A percentile compares a stretch with the other conserved stretches of the same genome.
phyloP scores from a whole-genome alignment of 2,329 filamentous ascomycete genomes.

The Penicillium sp. region DNA sequence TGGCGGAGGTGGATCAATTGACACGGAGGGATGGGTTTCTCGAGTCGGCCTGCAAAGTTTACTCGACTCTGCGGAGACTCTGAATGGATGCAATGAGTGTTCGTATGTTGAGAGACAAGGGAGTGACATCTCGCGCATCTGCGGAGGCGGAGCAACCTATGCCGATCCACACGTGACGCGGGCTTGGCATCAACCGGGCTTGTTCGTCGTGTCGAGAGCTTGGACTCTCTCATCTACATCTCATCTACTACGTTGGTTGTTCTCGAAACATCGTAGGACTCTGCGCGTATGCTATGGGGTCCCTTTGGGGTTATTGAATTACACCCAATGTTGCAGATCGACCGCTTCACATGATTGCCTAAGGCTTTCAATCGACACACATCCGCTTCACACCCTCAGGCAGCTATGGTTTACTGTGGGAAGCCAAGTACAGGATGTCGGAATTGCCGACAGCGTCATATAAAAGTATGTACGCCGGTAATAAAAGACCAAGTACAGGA shows the following conservation, averaged over 20 bases:
- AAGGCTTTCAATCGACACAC: background rate
- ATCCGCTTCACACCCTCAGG: background rate
- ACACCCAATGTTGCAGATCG: background rate
- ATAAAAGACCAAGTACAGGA: no score
- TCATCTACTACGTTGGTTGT: background rate
- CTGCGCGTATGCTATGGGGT: no score
- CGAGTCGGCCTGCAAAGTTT: no score
- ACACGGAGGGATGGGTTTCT: background rate
- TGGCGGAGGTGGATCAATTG: background rate
- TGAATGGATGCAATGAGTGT: no score
- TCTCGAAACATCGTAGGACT: background rate
- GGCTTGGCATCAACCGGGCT: no score
- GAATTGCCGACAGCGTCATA: slow-evolving; percentile 34
- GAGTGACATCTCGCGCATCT: slow-evolving; percentile 6
- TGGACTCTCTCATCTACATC: no score
- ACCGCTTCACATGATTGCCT: background rate
- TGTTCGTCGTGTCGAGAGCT: no score
- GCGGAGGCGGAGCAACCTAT: slow-evolving; percentile 17
- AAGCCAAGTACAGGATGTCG: slow-evolving; percentile 33
- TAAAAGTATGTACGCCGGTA: slow-evolving; percentile 36
- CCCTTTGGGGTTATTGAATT: background rate
- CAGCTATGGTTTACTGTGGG: slow-evolving; percentile 32
- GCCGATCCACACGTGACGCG: slow-evolving; percentile 16
- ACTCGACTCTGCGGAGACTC: no score
- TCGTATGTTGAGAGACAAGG: background rate